phyloP scores from a whole-genome alignment of 2,329 filamentous ascomycete species.

The Trichophaea hybrida region DNA sequence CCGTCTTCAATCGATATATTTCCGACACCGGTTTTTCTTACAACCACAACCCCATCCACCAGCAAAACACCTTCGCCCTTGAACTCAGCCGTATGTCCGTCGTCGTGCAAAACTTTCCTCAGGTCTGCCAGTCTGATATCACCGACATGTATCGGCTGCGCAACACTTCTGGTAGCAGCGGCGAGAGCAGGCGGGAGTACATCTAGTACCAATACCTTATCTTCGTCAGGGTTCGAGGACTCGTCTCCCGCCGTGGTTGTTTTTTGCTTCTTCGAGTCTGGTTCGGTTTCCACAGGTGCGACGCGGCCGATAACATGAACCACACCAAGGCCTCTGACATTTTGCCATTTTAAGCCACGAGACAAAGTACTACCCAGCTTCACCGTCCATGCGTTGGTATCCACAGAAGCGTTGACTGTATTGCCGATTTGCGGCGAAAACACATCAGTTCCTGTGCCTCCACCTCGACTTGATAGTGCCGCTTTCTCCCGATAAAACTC shows the following conservation, averaged over 20 bases:
- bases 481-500: conserved; percentile 58
- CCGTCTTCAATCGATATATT: conserved; percentile 44
- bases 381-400: conserved; percentile 94
- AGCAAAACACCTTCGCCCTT: conserved; percentile 82
- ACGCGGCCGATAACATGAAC: conserved; percentile 76
- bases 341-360: conserved; percentile 85
- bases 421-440: conserved; percentile 66
- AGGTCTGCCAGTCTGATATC: conserved; percentile 82
- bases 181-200: conserved; percentile 47
- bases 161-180: conserved; percentile 58
- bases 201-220: conserved; percentile 31
- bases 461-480: conserved; percentile 35
- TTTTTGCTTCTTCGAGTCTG: conserved; percentile 35
- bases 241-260: conserved; percentile 28
- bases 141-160: conserved; percentile 85
- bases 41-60: conserved; percentile 71
- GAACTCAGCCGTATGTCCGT: conserved; percentile 81
- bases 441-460: conserved; percentile 49
- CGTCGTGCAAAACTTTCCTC: conserved; percentile 63
- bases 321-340: conserved; percentile 74
- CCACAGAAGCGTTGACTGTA: conserved; percentile 76
- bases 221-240: conserved; percentile 9
- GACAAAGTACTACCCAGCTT: conserved; percentile 75
- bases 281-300: conserved; percentile 36
- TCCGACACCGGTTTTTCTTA: conserved; percentile 58